Evolutionary conservation across 202 grass and related monocot genomes (phyloP).

Genomic region (Tripidium arundinaceum): DNA sequence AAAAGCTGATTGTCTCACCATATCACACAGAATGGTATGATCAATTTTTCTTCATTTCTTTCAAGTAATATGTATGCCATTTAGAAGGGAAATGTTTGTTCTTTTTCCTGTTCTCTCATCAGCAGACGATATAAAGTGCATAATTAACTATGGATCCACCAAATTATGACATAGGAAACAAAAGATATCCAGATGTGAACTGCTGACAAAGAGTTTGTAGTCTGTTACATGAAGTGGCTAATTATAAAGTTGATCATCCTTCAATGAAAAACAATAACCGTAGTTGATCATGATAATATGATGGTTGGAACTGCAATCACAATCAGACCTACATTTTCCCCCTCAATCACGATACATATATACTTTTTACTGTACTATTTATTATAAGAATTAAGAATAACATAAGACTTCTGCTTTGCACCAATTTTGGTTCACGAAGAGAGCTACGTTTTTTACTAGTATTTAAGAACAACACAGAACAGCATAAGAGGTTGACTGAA

Average conservation of each 20-base stretch:
- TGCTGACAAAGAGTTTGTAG: neutral
- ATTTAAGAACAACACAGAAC: neutral
- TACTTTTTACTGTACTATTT: neutral
- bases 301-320: neutral
- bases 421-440: neutral
- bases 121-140: neutral
- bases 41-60: neutral
- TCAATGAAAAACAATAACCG: neutral
- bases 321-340: neutral
- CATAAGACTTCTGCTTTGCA: neutral
- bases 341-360: neutral
- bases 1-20: neutral
- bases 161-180: neutral
- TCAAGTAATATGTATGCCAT: neutral
- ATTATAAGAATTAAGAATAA: slow-evolving; percentile 1
- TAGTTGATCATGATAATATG: neutral
- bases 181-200: neutral
- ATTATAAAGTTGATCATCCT: neutral
- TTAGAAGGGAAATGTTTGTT: neutral
- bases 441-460: neutral
- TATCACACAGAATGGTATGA: neutral
- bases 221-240: neutral
- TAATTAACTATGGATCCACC: neutral
- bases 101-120: neutral
- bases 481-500: neutral